phyloP scores from a whole-genome alignment of 768 basidiomycete species.

The Gymnopilus dilepis region DNA sequence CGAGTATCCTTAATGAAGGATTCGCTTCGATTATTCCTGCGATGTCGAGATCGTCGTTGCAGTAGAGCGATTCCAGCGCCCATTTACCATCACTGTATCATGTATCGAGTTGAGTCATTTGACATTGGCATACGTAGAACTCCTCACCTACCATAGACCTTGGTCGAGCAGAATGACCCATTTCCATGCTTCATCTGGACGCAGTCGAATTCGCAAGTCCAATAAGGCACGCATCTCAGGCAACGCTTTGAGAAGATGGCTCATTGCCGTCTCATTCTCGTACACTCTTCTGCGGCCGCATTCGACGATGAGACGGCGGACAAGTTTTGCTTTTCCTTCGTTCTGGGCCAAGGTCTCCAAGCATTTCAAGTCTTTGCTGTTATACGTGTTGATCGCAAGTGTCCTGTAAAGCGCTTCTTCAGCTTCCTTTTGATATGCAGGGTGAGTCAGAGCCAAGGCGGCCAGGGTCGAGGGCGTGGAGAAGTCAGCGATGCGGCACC shows the following conservation, averaged over 20 bases:
- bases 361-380: background rate
- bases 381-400: background rate
- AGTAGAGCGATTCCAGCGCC: background rate
- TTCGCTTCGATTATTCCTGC: background rate
- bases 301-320: background rate
- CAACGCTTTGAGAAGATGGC: background rate
- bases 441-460: background rate
- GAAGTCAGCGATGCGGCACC: background rate
- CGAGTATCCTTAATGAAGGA: background rate
- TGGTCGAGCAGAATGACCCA: background rate
- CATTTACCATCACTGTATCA: background rate
- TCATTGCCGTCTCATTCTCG: background rate
- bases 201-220: background rate
- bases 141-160: background rate
- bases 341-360: background rate
- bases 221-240: background rate
- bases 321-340: background rate
- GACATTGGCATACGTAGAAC: too few relatives aligned
- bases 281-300: background rate
- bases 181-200: background rate
- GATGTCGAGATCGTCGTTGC: background rate
- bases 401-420: background rate
- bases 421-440: background rate
- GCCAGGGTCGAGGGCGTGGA: background rate
- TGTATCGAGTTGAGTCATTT: too few relatives aligned